phyloP scores from a whole-genome alignment of 768 basidiomycete species.

The Paxillus involutus region DNA sequence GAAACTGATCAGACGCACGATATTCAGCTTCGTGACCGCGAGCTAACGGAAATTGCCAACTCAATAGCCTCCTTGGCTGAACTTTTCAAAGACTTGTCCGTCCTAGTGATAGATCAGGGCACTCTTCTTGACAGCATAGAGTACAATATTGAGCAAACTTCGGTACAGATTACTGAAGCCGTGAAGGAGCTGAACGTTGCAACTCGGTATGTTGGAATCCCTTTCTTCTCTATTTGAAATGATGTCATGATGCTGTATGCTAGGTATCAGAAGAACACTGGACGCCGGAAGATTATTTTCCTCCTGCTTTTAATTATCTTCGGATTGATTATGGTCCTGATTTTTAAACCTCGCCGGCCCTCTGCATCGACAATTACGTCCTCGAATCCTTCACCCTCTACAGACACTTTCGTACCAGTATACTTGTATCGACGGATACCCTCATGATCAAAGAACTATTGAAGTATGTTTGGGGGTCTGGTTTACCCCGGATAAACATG shows the following conservation, averaged over 20 bases:
- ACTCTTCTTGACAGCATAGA: slow-evolving; percentile 95
- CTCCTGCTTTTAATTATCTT: slow-evolving; percentile 87
- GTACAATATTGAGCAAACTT: slow-evolving; percentile 95
- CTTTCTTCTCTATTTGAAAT: neutral
- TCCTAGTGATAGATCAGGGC: slow-evolving; percentile 96
- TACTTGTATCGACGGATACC: slow-evolving; percentile 33
- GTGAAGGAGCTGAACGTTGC: slow-evolving; percentile 83
- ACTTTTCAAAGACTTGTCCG: slow-evolving; percentile 92
- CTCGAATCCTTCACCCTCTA: slow-evolving; percentile 25
- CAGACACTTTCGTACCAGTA: slow-evolving; percentile 31
- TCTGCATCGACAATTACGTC: slow-evolving; percentile 28
- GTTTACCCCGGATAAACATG: neutral
- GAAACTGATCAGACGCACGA: slow-evolving; percentile 40
- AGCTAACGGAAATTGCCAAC: slow-evolving; percentile 87
- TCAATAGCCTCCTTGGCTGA: slow-evolving; percentile 91
- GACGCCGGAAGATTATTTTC: slow-evolving; percentile 91
- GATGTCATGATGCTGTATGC: neutral
- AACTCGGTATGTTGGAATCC: slow-evolving; percentile 57
- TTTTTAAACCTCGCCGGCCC: slow-evolving; percentile 85
- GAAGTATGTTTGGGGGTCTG: slow-evolving; percentile 12
- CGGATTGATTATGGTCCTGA: slow-evolving; percentile 81
- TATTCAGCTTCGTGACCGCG: slow-evolving; percentile 54
- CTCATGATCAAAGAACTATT: slow-evolving; percentile 18
- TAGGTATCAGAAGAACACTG: slow-evolving; percentile 94
- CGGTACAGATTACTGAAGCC: slow-evolving; percentile 76